phyloP scores from a whole-genome alignment of 768 basidiomycete genomes.

The Boletales sp. region DNA sequence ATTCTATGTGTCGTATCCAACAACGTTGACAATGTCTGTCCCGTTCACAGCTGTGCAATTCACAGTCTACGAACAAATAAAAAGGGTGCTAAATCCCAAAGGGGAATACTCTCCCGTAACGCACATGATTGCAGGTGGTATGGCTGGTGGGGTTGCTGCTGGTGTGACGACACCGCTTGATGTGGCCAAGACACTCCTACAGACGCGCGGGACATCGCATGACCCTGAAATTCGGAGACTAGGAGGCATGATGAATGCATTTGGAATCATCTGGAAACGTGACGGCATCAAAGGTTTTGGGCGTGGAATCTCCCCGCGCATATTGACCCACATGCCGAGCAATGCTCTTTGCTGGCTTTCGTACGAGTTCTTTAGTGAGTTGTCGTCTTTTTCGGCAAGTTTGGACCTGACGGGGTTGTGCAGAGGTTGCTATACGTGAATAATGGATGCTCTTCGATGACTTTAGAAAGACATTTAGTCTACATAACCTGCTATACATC shows the following conservation, averaged over 20 bases:
- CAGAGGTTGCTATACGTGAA: slow-evolving; percentile 65
- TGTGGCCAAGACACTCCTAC: slow-evolving; percentile 95
- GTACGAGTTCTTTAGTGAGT: slow-evolving; percentile 97
- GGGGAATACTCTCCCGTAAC: slow-evolving; percentile 89
- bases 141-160: slow-evolving; percentile 92
- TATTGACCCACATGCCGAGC: slow-evolving; percentile 94
- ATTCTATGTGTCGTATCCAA: slow-evolving; percentile 99
- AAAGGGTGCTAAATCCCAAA: slow-evolving; percentile 78
- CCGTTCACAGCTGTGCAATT: slow-evolving; percentile 99
- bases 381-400: background rate
- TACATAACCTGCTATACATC: too few species aligned
- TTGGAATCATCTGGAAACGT: slow-evolving; percentile 80
- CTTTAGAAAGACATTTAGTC: slow-evolving; percentile 12
- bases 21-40: slow-evolving; percentile 93
- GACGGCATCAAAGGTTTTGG: slow-evolving; percentile 85
- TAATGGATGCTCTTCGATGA: slow-evolving; percentile 12
- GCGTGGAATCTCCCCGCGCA: slow-evolving; percentile 85
- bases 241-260: slow-evolving; percentile 82
- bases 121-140: slow-evolving; percentile 87
- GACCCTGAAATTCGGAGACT: slow-evolving; percentile 84
- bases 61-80: slow-evolving; percentile 93
- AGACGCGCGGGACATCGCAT: slow-evolving; percentile 88
- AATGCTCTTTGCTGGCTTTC: slow-evolving; percentile 97
- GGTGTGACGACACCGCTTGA: slow-evolving; percentile 96
- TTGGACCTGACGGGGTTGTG: slow-evolving; percentile 12